These are phyloP conservation scores for Zygoascus meyerae DNA, from an alignment of 1,139 yeast genomes.

Conservation along the genomic window DNA sequence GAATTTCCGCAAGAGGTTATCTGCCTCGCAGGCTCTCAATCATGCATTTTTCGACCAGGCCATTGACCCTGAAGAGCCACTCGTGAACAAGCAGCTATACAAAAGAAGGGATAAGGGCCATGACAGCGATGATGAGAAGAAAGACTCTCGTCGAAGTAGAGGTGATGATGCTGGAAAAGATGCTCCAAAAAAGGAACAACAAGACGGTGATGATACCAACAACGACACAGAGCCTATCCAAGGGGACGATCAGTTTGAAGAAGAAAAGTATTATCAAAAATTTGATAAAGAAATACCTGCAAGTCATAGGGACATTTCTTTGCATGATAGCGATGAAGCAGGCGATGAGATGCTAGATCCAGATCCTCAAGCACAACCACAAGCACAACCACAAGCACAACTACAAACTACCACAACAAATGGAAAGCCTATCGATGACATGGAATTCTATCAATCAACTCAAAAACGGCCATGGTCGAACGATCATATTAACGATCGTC, in stretches of 20 bases:
- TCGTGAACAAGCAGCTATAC: slow-evolving; percentile 5
- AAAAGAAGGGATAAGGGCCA: slow-evolving; percentile 1
- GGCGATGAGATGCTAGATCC: not conserved
- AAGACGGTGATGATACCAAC: not conserved
- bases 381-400: too few species aligned
- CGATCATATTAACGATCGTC: too few species aligned
- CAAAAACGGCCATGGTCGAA: too few species aligned
- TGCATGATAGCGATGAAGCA: not conserved
- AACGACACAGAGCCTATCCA: slow-evolving; percentile 3
- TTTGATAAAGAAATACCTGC: not conserved
- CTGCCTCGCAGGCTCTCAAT: slow-evolving; percentile 52
- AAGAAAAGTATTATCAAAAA: not conserved
- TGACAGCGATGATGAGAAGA: not conserved
- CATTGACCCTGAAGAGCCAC: slow-evolving; percentile 7
- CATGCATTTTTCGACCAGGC: slow-evolving; percentile 45
- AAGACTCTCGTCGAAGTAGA: not conserved
- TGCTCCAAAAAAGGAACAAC: not conserved
- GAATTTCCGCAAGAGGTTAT: slow-evolving; percentile 50
- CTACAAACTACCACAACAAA: too few species aligned
- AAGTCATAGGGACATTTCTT: not conserved
- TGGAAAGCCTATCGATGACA: too few species aligned
- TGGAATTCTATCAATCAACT: too few species aligned
- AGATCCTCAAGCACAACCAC: not conserved
- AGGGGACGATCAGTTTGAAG: not conserved
- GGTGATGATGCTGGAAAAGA: slow-evolving; percentile 1